Base-by-base conservation (phyloP, 371 early-diverging fungal species). In the Spiromyces aspiralis region DNA sequence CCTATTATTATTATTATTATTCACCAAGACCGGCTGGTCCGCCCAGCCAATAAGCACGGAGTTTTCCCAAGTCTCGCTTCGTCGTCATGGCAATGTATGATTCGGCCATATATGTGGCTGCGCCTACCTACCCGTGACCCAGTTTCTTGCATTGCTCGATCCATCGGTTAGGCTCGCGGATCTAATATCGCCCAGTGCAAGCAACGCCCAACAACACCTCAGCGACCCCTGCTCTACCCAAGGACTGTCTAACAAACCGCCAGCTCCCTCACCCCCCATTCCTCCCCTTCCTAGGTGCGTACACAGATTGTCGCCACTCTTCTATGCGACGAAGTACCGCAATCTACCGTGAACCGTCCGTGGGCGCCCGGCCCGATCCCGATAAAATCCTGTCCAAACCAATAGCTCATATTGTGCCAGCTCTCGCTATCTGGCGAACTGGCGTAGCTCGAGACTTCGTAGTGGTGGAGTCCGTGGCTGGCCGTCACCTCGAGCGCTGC, bases 281-380 rank as follows among this genome's bases (percentile, higher is more conserved):
- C 44, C 27, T 19, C 47, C 13, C 54, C 51, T 23, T 50, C 49
- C 28, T 66, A 53, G 59, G 80, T 79, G 20, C 80, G 77, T 60
- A 75, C 78, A 0, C 84, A 78, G 21, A 83, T 62, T 23, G 61
- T 21, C n/a, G 21, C 21, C n/a, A 19, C n/a, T 28, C 45, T 28
- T 10, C 20, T 10, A 6, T 10, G 43, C 16, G 10, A n/a, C 23
- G 6, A 10, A 10, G 10, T 6, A 45, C 22, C 45, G 6, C 45
- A 50, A 12, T 56, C 56, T 20, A 72, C 69, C 2, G 65, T 69
- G 43, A 83, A 46, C 13, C 87, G 70, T 2, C 90, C 88, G 57
- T 90, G 90, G 2, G 90, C 86, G 12, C 90, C 89, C 1, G 90
- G 90, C 0, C 89, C 90, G 26, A 90, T 71, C 58, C 90, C 91